These are phyloP conservation scores for Epichloe sylvatica DNA, from an alignment of 2,329 filamentous ascomycete species.

Conservation along the genomic window DNA sequence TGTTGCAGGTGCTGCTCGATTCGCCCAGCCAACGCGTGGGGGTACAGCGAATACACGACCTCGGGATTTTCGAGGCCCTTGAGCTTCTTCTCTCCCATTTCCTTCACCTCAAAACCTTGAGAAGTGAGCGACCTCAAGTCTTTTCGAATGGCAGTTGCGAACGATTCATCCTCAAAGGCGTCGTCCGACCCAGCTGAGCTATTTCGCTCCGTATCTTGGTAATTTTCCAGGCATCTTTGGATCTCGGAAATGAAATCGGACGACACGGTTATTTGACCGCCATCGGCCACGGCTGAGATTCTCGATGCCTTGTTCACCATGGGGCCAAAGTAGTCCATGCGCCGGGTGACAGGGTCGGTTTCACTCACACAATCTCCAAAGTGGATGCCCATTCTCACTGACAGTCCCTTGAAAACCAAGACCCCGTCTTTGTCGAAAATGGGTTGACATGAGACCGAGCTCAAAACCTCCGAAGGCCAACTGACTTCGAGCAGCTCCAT, in stretches of 20 bases:
- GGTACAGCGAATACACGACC: constrained; percentile 88
- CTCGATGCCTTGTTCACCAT: constrained; percentile 97
- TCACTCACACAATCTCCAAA: constrained; percentile 92
- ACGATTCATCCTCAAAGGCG: constrained; percentile 55
- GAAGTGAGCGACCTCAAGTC: constrained; percentile 77
- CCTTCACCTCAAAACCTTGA: constrained; percentile 93
- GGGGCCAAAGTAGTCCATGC: constrained; percentile 98
- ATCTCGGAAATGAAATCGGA: constrained; percentile 96
- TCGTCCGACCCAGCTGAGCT: constrained; percentile 56
- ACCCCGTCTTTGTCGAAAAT: constrained; percentile 72
- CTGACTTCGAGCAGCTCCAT: constrained; percentile 71
- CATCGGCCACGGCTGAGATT: constrained; percentile 88
- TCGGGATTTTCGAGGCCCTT: constrained; percentile 97
- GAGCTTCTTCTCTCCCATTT: constrained; percentile 85
- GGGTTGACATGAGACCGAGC: constrained; percentile 71
- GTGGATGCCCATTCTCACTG: constrained; percentile 94
- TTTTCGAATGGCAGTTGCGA: constrained; percentile 65
- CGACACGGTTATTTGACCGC: constrained; percentile 91
- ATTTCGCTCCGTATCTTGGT: constrained; percentile 67
- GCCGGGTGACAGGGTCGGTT: constrained; percentile 85
- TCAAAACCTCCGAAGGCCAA: constrained; percentile 88
- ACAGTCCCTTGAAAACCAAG: constrained; percentile 84
- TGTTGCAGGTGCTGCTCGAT: constrained; percentile 52
- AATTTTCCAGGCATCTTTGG: constrained; percentile 75
- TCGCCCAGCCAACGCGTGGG: constrained; percentile 71